These are phyloP conservation scores for Chondrostereum purpureum DNA, from an alignment of 1,284 basidiomycete genomes.

Conservation along the genomic window DNA sequence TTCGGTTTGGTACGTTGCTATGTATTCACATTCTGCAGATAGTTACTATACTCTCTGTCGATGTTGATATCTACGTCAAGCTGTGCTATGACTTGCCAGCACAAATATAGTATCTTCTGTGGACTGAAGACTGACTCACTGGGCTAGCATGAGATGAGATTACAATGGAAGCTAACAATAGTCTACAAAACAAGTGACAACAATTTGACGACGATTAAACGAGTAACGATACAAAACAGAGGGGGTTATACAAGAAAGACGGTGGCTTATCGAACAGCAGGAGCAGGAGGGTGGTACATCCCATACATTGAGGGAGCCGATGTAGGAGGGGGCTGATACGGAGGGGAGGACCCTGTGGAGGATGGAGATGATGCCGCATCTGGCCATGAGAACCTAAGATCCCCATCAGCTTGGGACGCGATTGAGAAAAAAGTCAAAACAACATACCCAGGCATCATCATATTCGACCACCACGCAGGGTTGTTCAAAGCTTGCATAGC, in stretches of 20 bases:
- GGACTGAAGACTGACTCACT: not conserved
- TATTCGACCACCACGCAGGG: conserved; percentile 64
- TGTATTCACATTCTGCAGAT: no score
- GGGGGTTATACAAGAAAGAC: not conserved
- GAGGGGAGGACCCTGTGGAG: conserved; percentile 10
- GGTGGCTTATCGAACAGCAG: not conserved
- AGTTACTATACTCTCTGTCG: no score
- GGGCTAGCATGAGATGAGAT: not conserved
- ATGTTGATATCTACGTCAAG: not conserved
- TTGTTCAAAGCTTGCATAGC: conserved; percentile 69
- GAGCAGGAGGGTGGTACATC: conserved; percentile 11
- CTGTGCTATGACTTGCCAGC: not conserved
- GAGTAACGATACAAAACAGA: not conserved
- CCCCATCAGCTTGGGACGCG: not conserved
- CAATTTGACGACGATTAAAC: conserved; percentile 1
- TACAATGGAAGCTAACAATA: not conserved
- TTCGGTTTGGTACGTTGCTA: not conserved
- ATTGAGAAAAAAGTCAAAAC: not conserved
- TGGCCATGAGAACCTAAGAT: conserved; percentile 21
- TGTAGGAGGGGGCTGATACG: conserved; percentile 1
- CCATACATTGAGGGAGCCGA: conserved; percentile 9
- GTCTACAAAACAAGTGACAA: not conserved
- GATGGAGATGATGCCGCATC: conserved; percentile 14
- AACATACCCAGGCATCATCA: conserved; percentile 76
- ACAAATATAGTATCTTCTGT: not conserved